A percentile compares a stretch with the other conserved stretches of the same genome.
phyloP scores from a whole-genome alignment of 371 early-diverging fungal species.

The Paraphysoderma sedebokerense region DNA sequence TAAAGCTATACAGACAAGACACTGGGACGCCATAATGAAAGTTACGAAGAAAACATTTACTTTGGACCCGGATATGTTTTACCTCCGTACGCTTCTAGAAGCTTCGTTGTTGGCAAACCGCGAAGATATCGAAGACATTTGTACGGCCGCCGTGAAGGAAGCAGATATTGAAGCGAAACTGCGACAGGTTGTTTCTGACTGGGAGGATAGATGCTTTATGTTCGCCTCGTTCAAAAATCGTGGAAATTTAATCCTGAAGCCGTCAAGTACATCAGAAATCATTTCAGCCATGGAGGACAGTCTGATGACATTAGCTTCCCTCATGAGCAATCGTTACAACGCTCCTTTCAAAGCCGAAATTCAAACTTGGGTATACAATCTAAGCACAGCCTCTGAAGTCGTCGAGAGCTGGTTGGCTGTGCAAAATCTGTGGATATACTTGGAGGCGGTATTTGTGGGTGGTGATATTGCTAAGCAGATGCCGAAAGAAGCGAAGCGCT shows the following conservation, averaged over 20 bases:
- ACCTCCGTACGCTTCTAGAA: slow-evolving; percentile 30
- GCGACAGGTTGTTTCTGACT: slow-evolving; percentile 25
- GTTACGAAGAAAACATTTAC: slow-evolving; percentile 28
- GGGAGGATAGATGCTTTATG: slow-evolving; percentile 35
- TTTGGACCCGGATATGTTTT: slow-evolving; percentile 38
- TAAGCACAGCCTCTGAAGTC: slow-evolving; percentile 35
- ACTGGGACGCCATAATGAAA: slow-evolving; percentile 31
- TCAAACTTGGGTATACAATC: slow-evolving; percentile 40
- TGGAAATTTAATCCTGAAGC: slow-evolving; percentile 35
- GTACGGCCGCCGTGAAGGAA: slow-evolving; percentile 40
- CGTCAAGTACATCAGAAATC: slow-evolving; percentile 33
- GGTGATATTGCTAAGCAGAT: slow-evolving; percentile 50
- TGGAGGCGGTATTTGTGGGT: slow-evolving; percentile 45
- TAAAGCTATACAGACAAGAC: slow-evolving; percentile 35
- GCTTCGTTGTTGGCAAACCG: slow-evolving; percentile 25
- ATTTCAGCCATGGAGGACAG: slow-evolving; percentile 41
- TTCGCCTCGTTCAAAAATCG: slow-evolving; percentile 35
- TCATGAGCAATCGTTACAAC: slow-evolving; percentile 38
- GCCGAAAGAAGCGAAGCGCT: slow-evolving; percentile 45
- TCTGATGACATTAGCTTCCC: slow-evolving; percentile 36
- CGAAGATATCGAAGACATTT: slow-evolving; percentile 44
- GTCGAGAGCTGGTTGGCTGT: slow-evolving; percentile 44
- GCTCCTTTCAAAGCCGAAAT: slow-evolving; percentile 40
- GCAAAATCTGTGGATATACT: slow-evolving; percentile 44
- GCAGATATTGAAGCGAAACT: slow-evolving; percentile 41